These are phyloP conservation scores for Jamesozyma jinghongensis DNA, from an alignment of 805 yeast species.

Conservation along the genomic window DNA sequence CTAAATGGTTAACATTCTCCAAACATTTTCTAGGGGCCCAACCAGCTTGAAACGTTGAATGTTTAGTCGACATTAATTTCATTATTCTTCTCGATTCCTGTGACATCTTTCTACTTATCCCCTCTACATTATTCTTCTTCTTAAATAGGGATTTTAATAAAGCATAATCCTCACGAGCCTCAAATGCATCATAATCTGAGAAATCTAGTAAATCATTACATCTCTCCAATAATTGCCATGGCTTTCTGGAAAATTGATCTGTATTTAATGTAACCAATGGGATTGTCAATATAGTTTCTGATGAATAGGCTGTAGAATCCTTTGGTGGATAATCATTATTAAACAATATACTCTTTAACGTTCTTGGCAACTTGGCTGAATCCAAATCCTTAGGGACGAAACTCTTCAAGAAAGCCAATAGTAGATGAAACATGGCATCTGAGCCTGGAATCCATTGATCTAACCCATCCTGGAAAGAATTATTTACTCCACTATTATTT, in stretches of 20 bases:
- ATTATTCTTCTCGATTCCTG: conserved; percentile 58
- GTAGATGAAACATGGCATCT: conserved; percentile 75
- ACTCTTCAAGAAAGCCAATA: conserved; percentile 67
- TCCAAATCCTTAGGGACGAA: conserved; percentile 62
- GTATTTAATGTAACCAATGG: conserved; percentile 56
- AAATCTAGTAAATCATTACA: conserved; percentile 54
- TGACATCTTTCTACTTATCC: conserved; percentile 56
- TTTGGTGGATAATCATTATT: conserved; percentile 72
- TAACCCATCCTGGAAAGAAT: conserved; percentile 57
- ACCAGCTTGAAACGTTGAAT: conserved; percentile 34
- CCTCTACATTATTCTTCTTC: conserved; percentile 40
- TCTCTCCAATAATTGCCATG: conserved; percentile 51
- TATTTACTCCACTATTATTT: conserved; percentile 15
- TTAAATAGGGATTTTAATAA: conserved; percentile 64
- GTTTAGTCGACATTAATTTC: conserved; percentile 33
- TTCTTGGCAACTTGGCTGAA: conserved; percentile 45
- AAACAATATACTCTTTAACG: conserved; percentile 55
- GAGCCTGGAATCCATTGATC: conserved; percentile 73
- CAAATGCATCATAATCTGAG: conserved; percentile 58
- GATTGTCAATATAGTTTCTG: conserved; percentile 41
- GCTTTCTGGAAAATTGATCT: conserved; percentile 36
- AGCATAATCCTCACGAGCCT: conserved; percentile 70
- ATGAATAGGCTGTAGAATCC: conserved; percentile 29
- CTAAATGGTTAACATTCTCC: conserved; percentile 14
- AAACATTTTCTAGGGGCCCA: conserved; percentile 31